Evolutionary conservation across 805 yeast genomes (phyloP), one percentile per base, ranked within the genome.

Genomic region (Kluyveromyces wickerhamii): DNA sequence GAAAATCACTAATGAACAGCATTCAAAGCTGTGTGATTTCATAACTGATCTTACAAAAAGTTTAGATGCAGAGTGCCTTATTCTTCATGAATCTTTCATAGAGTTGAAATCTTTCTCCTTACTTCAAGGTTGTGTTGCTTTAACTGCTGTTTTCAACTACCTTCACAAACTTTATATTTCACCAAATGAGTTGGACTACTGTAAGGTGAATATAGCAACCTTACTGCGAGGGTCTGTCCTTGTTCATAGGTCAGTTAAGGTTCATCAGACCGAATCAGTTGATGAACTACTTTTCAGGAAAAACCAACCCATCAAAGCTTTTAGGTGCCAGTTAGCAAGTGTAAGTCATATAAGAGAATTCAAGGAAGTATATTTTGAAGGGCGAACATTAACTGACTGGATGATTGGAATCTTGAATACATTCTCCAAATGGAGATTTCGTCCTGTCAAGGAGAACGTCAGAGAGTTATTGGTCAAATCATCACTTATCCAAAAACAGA

Each of bases 351-450:
- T 39, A n/a, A 13, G 8, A 10, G 21, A 32, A n/a, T 39, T 39
- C 27, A 32, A 23, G 12, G 42, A 39, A 19, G 27, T 35, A 12
- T 35, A 24, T 22, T 13, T 30, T 12, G 33, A 30, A 19, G 33
- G 18, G 4, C 26, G 19, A 12, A 40, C 40, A 22, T 32, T 48
- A 1, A 37, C 41, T 6, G 29, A 38, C 18, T 46, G 51, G 29
- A 39, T 48, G 27, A 32, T 34, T 10, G 40, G 41, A 10, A 12
- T 52, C 3, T 21, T 43, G 3, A 29, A 34, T 9, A 39, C 45
- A 12, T 34, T 52, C 13, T 16, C 40, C 7, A 32, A 35, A 9
- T 16, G 47, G 5, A 45, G 43, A 24, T 54, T 51, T 40, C 46
- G 52, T 4, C 48, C 52, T 14, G 17, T 36, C 11, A 30, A 33